Evolutionary conservation across 768 basidiomycete species (phyloP).

Genomic region (Tylopilus balloui): DNA sequence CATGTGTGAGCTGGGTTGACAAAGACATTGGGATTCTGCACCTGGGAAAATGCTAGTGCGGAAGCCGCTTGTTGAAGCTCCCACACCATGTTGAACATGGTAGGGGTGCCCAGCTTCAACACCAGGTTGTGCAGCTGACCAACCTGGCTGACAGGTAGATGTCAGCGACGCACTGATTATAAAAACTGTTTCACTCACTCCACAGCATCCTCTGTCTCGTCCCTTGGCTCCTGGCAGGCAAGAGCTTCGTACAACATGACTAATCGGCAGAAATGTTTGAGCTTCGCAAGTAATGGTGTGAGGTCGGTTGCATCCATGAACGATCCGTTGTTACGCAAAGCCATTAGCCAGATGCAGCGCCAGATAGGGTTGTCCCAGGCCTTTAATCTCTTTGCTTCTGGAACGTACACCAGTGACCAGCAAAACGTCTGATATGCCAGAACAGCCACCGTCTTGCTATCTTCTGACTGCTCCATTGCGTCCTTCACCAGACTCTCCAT

Average conservation of each 20-base stretch:
- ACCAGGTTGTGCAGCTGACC: too few relatives aligned
- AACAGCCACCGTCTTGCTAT: background rate
- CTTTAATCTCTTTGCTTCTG: background rate
- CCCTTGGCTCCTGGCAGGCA: too few relatives aligned
- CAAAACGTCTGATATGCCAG: background rate
- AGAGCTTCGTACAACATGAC: background rate
- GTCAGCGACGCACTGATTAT: too few relatives aligned
- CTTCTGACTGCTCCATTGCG: background rate
- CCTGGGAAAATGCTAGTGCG: too few relatives aligned
- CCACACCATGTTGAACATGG: too few relatives aligned
- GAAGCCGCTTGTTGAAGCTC: too few relatives aligned
- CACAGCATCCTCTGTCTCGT: too few relatives aligned
- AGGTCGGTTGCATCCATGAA: constrained; percentile 3
- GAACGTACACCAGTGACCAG: background rate
- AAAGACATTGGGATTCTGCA: too few relatives aligned
- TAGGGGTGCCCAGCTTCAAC: too few relatives aligned
- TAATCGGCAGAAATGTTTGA: constrained; percentile 4
- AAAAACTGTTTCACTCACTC: too few relatives aligned
- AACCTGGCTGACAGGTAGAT: too few relatives aligned
- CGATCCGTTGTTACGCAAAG: background rate
- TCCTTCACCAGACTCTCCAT: background rate
- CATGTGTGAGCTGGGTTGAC: too few relatives aligned
- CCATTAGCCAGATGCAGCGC: constrained; percentile 4
- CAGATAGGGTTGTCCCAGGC: background rate
- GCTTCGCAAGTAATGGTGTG: background rate